Base-by-base conservation (phyloP, 257 asterid species). In the Buddleja alternifolia region DNA sequence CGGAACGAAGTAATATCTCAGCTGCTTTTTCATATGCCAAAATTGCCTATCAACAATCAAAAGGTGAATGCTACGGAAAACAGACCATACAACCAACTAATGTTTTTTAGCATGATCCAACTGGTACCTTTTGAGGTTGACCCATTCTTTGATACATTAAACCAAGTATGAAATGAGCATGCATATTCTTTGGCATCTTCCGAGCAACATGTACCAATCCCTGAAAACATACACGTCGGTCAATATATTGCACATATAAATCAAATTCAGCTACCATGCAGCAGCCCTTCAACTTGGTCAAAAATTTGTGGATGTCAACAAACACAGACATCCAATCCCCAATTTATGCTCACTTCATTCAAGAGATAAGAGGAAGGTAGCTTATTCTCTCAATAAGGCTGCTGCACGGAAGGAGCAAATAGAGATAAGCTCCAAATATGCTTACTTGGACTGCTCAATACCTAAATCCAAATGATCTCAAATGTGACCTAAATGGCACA, bases 71-170 rank as follows among this genome's bases (percentile, higher is more conserved):
- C 73, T 16, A 55, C 19, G 23, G 44, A 70, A 63, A 36, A 45
- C 69, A 76, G 62, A 32, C 2, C n/a, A 39, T 59, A 70, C 42
- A 63, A 69, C 14, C 52, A 48, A 68, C 45, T 52, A 42, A 71
- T n/a, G n/a, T n/a, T n/a, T n/a, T n/a, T n/a, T n/a, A 37, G 60
- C 59, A 47, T 46, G 41, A 58, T 66, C 67, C 52, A 48, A 75
- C 65, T 44, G 69, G 63, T 84, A 94, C 99, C 97, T 91, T 90
- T 82, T 89, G 96, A 60, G 97, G 92, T 75, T 94, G 97, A 29
- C 97, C 93, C 96, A 89, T 87, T 83, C 99, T 84, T 83, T 94
- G 97, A 80, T 91, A 82, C 99, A 94, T 94, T 74, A 94, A 77
- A 47, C 99, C 99, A 64, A 94, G 97, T 71, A 94, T 71, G 77